phyloP scores from a whole-genome alignment of 2,329 filamentous ascomycete genomes.

The Cercospora beticola region DNA sequence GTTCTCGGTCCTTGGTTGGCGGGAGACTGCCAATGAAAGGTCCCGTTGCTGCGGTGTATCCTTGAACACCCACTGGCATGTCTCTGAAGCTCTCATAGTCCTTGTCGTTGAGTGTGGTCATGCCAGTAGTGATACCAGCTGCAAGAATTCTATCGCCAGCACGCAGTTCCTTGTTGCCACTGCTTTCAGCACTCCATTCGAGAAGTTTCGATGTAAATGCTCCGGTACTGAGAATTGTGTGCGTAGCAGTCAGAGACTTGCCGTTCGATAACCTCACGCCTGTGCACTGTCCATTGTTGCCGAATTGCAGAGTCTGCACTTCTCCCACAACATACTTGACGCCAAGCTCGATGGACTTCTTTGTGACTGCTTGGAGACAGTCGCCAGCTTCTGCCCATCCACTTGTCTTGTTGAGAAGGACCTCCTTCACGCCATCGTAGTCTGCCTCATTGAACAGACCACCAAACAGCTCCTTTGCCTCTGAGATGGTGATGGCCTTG shows the following conservation, averaged over 20 bases:
- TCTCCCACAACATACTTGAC: constrained; percentile 60
- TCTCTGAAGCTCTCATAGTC: constrained; percentile 41
- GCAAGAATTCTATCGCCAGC: constrained; percentile 56
- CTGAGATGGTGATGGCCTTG: constrained; percentile 50
- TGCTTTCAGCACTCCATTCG: constrained; percentile 52
- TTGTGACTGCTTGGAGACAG: constrained; percentile 56
- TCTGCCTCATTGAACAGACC: constrained; percentile 62
- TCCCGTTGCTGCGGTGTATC: constrained; percentile 39
- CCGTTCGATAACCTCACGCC: constrained; percentile 44
- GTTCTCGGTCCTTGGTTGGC: constrained; percentile 47
- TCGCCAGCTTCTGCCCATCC: constrained; percentile 66
- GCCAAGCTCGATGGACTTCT: constrained; percentile 54
- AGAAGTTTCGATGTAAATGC: constrained; percentile 46
- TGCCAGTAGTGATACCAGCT: constrained; percentile 54
- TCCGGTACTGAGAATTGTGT: constrained; percentile 44
- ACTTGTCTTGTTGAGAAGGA: constrained; percentile 60
- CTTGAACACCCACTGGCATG: constrained; percentile 50
- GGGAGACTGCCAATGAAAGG: constrained; percentile 60
- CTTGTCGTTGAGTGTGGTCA: constrained; percentile 46
- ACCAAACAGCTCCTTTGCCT: constrained; percentile 56
- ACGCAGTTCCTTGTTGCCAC: constrained; percentile 50
- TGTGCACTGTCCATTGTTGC: constrained; percentile 39
- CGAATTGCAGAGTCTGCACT: constrained; percentile 50
- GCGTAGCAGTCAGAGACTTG: constrained; percentile 37
- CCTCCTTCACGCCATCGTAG: constrained; percentile 59